phyloP scores from a whole-genome alignment of 495 filamentous ascomycete genomes.

The Talaromyces nanjingensis region DNA sequence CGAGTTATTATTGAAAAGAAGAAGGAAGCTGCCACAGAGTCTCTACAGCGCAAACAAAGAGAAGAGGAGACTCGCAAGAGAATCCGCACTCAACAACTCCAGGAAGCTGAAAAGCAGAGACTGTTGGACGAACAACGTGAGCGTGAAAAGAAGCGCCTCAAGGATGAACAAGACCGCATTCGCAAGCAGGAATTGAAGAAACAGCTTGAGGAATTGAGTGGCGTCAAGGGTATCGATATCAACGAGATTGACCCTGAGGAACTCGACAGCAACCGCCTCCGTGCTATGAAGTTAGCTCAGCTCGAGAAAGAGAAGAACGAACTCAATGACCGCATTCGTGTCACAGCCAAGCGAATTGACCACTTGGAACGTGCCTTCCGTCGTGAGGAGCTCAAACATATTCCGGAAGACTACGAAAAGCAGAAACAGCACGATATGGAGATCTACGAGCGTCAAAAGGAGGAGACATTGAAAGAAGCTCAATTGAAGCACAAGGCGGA shows the following conservation, averaged over 20 bases:
- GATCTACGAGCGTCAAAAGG: conserved; percentile 71
- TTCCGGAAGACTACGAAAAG: conserved; percentile 74
- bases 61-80: conserved; percentile 84
- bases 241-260: conserved; percentile 73
- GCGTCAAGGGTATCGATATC: conserved; percentile 69
- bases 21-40: conserved; percentile 85
- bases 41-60: conserved; percentile 78
- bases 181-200: conserved; percentile 91
- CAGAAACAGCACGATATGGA: conserved; percentile 77
- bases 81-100: conserved; percentile 72
- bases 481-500: conserved; percentile 85
- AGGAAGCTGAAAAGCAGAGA: conserved; percentile 80
- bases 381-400: conserved; percentile 88
- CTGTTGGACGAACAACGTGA: conserved; percentile 85
- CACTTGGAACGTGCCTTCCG: conserved; percentile 96
- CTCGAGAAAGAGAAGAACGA: conserved; percentile 97
- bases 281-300: conserved; percentile 88
- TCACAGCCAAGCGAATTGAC: conserved; percentile 93
- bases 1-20: conserved; percentile 91
- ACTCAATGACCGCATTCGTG: conserved; percentile 78
- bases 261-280: conserved; percentile 80
- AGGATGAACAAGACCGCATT: conserved; percentile 85
- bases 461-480: conserved; percentile 67
- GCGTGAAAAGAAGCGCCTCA: conserved; percentile 80
- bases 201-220: conserved; percentile 86